phyloP scores from a whole-genome alignment of 495 filamentous ascomycete species.

The Tetracladium marchalianum region DNA sequence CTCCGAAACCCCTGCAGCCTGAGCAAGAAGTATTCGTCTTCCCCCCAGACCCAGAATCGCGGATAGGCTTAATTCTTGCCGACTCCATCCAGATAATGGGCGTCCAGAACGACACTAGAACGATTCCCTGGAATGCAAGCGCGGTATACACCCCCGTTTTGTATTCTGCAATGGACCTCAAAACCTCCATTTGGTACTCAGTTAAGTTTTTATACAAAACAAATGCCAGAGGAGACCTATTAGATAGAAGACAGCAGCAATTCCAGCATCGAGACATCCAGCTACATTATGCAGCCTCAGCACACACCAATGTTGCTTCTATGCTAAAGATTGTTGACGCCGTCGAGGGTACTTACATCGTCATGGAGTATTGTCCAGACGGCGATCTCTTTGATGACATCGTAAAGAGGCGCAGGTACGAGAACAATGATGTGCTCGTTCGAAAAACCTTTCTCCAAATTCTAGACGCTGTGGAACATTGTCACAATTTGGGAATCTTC shows the following conservation, averaged over 20 bases:
- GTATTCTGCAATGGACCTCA: constrained; percentile 62
- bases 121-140: too few species aligned
- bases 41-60: too few species aligned
- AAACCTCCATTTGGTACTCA: constrained; percentile 74
- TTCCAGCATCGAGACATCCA: constrained; percentile 93
- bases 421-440: constrained; percentile 84
- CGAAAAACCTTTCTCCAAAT: constrained; percentile 89
- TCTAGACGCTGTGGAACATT: constrained; percentile 92
- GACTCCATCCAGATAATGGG: too few species aligned
- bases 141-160: too few species aligned
- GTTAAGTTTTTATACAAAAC: constrained; percentile 95
- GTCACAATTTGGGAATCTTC: constrained; percentile 90
- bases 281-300: constrained; percentile 78
- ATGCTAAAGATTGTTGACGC: constrained; percentile 90
- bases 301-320: constrained; percentile 88
- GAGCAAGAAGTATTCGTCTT: too few species aligned
- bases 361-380: constrained; percentile 95
- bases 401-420: constrained; percentile 85
- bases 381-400: constrained; percentile 96
- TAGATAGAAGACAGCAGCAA: constrained; percentile 76
- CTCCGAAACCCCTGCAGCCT: too few species aligned
- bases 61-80: too few species aligned
- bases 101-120: too few species aligned
- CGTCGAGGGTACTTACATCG: constrained; percentile 88
- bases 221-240: constrained; percentile 51